Conservation (phyloP, 805 yeast species). For the Metschnikowia cerradonensis region DNA sequence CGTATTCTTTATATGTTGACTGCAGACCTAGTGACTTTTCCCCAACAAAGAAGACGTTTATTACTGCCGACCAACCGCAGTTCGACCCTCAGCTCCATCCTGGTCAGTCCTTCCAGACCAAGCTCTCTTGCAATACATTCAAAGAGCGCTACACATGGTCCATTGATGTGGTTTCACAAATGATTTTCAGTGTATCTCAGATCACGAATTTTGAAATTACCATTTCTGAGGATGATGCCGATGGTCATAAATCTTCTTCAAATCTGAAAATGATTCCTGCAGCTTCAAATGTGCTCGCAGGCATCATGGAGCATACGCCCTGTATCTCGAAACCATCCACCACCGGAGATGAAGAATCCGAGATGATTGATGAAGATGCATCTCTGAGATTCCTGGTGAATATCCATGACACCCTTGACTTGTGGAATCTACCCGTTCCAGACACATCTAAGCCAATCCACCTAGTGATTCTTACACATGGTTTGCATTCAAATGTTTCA, state of each 20-base stretch:
- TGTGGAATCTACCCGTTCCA: constrained; percentile 71
- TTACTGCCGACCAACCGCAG: constrained; percentile 74
- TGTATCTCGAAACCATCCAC: constrained; percentile 23
- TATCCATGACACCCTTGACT: constrained; percentile 55
- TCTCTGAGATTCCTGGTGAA: constrained; percentile 41
- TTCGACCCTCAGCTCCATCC: constrained; percentile 71
- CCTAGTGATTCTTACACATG: constrained; percentile 84
- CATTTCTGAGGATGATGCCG: constrained; percentile 24
- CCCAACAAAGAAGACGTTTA: constrained; percentile 48
- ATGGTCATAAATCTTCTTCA: constrained; percentile 15
- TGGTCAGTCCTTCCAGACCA: constrained; percentile 58
- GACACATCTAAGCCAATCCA: constrained; percentile 58
- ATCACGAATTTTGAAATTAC: constrained; percentile 63
- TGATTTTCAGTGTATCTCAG: constrained; percentile 66
- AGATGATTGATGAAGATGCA: neutral
- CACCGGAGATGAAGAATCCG: neutral
- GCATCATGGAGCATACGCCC: constrained; percentile 15
- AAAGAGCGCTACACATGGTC: constrained; percentile 65
- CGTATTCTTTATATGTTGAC: constrained; percentile 81
- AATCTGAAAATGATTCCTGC: neutral
- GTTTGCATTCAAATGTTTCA: constrained; percentile 83
- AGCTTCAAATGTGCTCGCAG: constrained; percentile 1
- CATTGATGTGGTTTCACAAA: constrained; percentile 76
- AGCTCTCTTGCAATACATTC: constrained; percentile 61
- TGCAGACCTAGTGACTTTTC: constrained; percentile 65